Evolutionary conservation across 2,329 filamentous ascomycete genomes (phyloP).

Genomic region (Fusarium sp.): DNA sequence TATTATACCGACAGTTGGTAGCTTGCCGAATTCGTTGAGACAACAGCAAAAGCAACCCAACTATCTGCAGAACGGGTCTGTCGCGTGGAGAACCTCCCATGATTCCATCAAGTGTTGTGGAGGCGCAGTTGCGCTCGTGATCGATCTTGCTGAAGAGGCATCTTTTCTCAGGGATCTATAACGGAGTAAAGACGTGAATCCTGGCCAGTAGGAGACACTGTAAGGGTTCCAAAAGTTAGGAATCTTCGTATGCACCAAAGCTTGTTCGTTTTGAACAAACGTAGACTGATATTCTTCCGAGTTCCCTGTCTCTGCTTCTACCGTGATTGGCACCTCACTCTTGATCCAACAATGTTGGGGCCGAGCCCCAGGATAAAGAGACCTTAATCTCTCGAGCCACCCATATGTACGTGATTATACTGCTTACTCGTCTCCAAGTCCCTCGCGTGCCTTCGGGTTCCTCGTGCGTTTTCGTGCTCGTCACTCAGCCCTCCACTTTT

Average conservation of each 20-base stretch:
- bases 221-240: neutral
- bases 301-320: neutral
- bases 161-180: too few relatives aligned
- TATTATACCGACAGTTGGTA: neutral
- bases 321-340: neutral
- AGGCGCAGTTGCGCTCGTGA: neutral
- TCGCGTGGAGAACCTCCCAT: neutral
- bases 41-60: neutral
- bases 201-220: neutral
- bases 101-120: neutral
- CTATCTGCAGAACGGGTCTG: neutral
- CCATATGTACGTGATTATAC: too few relatives aligned
- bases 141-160: too few relatives aligned
- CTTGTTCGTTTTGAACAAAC: neutral
- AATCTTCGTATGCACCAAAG: neutral
- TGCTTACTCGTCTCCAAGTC: neutral
- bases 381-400: too few relatives aligned
- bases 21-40: neutral
- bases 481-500: neutral
- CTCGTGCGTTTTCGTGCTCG: neutral
- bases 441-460: neutral
- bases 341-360: neutral
- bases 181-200: neutral
- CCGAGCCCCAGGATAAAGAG: neutral
- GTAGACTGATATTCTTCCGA: neutral